Evolutionary conservation across 805 yeast genomes (phyloP).

Genomic region (Komagataella kurtzmanii): DNA sequence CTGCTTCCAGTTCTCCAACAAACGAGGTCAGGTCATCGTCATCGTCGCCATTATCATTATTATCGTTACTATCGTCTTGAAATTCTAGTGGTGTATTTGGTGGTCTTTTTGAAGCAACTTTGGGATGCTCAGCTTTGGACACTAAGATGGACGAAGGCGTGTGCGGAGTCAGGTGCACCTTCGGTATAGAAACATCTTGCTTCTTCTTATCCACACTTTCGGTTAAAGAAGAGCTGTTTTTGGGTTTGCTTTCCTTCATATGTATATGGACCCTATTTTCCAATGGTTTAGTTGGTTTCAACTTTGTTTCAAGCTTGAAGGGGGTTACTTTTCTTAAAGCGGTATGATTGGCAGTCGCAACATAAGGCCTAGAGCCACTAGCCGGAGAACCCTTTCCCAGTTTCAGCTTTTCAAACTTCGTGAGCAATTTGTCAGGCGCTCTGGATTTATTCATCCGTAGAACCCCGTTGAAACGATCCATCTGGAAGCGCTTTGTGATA

Average conservation of each 20-base stretch:
- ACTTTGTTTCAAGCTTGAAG: background rate
- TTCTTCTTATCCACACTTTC: background rate
- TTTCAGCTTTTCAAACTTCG: background rate
- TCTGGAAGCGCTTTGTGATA: slow-evolving; percentile 11
- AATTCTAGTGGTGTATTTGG: background rate
- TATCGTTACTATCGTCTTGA: background rate
- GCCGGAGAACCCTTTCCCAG: background rate
- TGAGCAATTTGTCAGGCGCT: slow-evolving; percentile 11
- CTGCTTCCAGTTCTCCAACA: slow-evolving; percentile 1
- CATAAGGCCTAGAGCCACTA: background rate
- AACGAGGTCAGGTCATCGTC: slow-evolving; percentile 1
- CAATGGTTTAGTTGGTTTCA: background rate
- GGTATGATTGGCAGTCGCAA: background rate
- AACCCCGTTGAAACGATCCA: slow-evolving; percentile 13
- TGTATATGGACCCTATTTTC: background rate
- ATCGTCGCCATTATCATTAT: background rate
- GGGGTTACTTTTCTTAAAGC: background rate
- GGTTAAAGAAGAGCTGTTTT: background rate
- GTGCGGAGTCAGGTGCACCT: background rate
- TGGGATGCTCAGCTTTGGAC: background rate
- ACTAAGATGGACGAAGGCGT: background rate
- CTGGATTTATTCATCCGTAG: slow-evolving; percentile 18
- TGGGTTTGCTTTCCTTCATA: background rate
- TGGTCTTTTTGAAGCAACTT: background rate
- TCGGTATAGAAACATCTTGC: background rate